Evolutionary conservation across 2,329 filamentous ascomycete genomes (phyloP), one percentile per base, ranked within the genome.

Genomic region (Apiospora sp.): DNA sequence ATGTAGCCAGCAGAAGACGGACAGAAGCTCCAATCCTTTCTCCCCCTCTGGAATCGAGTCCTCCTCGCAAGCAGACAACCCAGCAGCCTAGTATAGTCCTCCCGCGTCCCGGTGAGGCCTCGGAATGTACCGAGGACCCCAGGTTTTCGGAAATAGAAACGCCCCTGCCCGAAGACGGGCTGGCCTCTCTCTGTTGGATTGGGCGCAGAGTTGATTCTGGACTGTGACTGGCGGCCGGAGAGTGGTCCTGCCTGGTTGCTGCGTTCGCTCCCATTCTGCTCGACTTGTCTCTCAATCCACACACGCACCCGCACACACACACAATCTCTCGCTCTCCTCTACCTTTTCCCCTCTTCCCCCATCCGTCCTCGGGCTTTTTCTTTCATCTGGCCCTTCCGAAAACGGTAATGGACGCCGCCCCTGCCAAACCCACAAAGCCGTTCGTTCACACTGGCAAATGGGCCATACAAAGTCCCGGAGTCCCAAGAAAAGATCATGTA

Each of bases 51-150:
- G 58, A 64, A 64, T 64, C 58, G 34, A 41, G 58, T 10, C 19
- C 34, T 19, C 58, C 34, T 64, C 34, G 58, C 58, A 64, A 64
- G 58, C 58, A 41, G 58, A 64, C 58, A 41, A 34, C 10, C 58
- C 34, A 41, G 58, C 12, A 13, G 67, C 44, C 44, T 10, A 49
- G 19, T 69, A 69, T 69, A 69, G 43, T 49, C 67, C 58, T 64
- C 58, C 58, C 58, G 58, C 41, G 37, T 41, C 34, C 58, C 58
- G 58, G 41, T 14, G 34, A 64, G 34, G 58, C 58, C 58, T 49
- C 67, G 67, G 67, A 69, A 69, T 69, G 67, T 69, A 49, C 67
- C 67, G 67, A 69, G 58, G 58, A 49, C 44, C 67, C 44, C 67
- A 44, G 49, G 44, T 24, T 49, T 37, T 49, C 44, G 44, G 67